A percentile compares a stretch with the other conserved stretches of the same genome.
phyloP scores from a whole-genome alignment of 177 flowering plant genomes.

The Vitis hybrid region DNA sequence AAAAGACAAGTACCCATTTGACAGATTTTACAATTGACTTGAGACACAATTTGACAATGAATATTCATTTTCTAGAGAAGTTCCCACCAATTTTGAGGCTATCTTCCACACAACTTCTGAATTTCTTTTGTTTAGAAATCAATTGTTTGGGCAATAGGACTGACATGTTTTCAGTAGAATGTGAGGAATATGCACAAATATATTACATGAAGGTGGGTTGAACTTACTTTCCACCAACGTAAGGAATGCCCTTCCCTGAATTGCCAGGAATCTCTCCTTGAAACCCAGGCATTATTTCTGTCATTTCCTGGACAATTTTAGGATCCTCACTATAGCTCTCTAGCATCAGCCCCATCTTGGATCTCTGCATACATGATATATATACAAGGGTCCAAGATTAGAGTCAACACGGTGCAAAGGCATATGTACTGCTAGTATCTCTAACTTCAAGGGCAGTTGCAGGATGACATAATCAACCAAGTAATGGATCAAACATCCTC shows the following conservation, averaged over 20 bases:
- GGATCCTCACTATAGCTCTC: constrained; percentile 39
- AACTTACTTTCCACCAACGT: constrained; percentile 30
- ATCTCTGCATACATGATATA: constrained; percentile 8
- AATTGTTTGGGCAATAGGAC: no score
- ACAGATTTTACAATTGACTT: no score
- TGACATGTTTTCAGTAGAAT: no score
- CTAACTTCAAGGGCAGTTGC: constrained; percentile 52
- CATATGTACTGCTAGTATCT: constrained; percentile 32
- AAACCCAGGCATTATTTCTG: constrained; percentile 33
- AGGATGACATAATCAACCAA: background rate
- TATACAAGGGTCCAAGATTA: background rate
- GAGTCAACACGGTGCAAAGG: constrained; percentile 37
- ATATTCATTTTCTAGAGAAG: no score
- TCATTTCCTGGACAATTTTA: constrained; percentile 26
- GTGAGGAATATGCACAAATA: no score
- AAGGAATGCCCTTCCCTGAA: constrained; percentile 23
- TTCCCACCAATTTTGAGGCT: no score
- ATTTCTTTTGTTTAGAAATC: no score
- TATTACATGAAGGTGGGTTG: no score
- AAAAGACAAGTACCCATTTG: no score
- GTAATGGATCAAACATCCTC: no score
- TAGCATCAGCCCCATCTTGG: constrained; percentile 43
- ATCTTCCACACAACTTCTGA: no score
- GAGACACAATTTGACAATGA: no score
- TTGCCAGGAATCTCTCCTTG: constrained; percentile 29